Percentiles rank a stretch among this genome's conserved stretches.
These are phyloP conservation scores for Macadamia integrifolia DNA, from an alignment of 164 flowering plant genomes.

Conservation along the genomic window DNA sequence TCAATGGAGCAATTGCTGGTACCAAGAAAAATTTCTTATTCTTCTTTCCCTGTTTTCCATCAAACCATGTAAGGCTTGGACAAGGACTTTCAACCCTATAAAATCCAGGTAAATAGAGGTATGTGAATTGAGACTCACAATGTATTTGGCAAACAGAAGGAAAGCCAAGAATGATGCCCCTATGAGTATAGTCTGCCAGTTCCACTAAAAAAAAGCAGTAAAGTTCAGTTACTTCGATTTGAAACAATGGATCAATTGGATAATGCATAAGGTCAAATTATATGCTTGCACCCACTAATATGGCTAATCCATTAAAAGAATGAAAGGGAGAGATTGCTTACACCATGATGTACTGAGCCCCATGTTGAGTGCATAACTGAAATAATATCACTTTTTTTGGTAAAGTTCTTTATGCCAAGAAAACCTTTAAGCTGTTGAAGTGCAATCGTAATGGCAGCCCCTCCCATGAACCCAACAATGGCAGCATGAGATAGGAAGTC, in stretches of 20 bases:
- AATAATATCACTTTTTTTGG: constrained; percentile 67
- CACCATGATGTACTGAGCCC: constrained; percentile 64
- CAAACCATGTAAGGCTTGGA: constrained; percentile 12
- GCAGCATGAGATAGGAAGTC: constrained; percentile 98
- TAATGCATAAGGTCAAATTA: neutral
- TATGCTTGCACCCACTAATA: neutral
- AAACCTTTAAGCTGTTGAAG: constrained; percentile 96
- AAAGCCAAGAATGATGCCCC: constrained; percentile 61
- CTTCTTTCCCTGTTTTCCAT: constrained; percentile 64
- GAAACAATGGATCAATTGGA: neutral
- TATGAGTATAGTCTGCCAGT: constrained; percentile 85
- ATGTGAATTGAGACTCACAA: constrained; percentile 35
- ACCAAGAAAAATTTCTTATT: constrained; percentile 84
- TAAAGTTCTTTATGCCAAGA: constrained; percentile 69
- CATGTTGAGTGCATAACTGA: constrained; percentile 70
- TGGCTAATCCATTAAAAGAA: neutral
- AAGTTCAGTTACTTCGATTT: constrained; percentile 1
- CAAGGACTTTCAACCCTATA: neutral
- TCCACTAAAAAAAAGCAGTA: constrained; percentile 64
- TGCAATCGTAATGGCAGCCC: constrained; percentile 91
- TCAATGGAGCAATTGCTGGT: constrained; percentile 84
- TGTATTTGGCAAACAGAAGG: constrained; percentile 62
- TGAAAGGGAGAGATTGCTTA: constrained; percentile 23
- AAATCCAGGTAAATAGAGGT: neutral
- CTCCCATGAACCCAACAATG: constrained; percentile 94